Evolutionary conservation across 1,284 basidiomycete genomes (phyloP), one percentile per base, ranked within the genome.

Genomic region (Psilocybe mexicana): DNA sequence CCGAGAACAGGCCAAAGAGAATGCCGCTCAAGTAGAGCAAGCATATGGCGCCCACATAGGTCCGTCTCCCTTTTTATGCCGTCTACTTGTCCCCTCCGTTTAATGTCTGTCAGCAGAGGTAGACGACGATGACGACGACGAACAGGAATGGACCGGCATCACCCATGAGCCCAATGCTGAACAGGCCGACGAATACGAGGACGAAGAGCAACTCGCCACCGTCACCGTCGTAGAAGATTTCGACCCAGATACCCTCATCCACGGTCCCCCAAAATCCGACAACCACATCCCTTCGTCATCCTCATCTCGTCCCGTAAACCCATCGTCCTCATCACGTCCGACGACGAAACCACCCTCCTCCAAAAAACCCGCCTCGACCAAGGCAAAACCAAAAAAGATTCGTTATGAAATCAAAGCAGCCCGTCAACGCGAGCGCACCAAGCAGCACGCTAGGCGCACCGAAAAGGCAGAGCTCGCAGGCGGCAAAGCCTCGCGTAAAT

Each of bases 211-310:
- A 53, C 77, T 90, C n/a, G 88, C 90, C 52, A 91, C 88, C 25
- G 91, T 93, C 45, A 92, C 90, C 6, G 83, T 93, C 43, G 84
- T 92, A 10, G 88, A 93, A 69, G 90, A 93, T 67, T 88, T 93
- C 69, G 88, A 90, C 67, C 82, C 87, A 14, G 79, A 84, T 60
- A 68, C 76, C 33, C 70, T 89, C 65, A 76, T 84, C 35, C 80
- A 86, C 61, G 83, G 79, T 2, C 72, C 78, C 55, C 63, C 53
- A 25, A 59, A 61, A 58, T 42, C 61, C 24, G 54, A 60, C 44
- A 11, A 49, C 55, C 36, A 58, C 24, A 55, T 49, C 25, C 50
- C 61, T 42, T 44, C 49, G n/a, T 28, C 38, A 54, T 45, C 55
- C 55, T 28, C 58, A 43, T 57, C 56, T 56, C 63, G 8, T 33